Conservation (phyloP, 2,329 filamentous ascomycete genomes). For the Cercospora zeae-maydis region DNA sequence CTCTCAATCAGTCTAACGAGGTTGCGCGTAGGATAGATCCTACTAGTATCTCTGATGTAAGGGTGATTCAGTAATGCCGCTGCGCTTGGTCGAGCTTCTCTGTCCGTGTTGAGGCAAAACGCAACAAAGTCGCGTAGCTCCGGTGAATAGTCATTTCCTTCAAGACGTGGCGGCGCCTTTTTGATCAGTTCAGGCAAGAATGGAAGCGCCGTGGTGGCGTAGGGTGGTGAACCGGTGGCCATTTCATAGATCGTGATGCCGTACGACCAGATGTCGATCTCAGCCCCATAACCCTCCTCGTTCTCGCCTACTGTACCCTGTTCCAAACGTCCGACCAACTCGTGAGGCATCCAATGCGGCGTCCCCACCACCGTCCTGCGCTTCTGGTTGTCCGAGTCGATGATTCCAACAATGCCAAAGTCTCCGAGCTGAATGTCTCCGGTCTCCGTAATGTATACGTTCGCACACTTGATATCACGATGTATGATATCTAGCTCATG, state of each 20-base stretch:
- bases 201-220: conserved; percentile 41
- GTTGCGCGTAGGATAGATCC: conserved; percentile 60
- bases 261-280: conserved; percentile 77
- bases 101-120: conserved; percentile 68
- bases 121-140: conserved; percentile 66
- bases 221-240: conserved; percentile 70
- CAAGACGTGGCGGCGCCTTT: conserved; percentile 63
- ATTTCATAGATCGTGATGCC: conserved; percentile 79
- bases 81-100: conserved; percentile 65
- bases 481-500: conserved; percentile 65
- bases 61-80: conserved; percentile 66
- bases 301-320: conserved; percentile 44
- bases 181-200: conserved; percentile 27
- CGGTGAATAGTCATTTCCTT: conserved; percentile 67
- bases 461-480: conserved; percentile 66
- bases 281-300: conserved; percentile 48
- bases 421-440: conserved; percentile 78
- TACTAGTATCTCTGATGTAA: conserved; percentile 62
- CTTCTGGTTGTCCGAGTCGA: conserved; percentile 69
- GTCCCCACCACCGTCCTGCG: conserved; percentile 78
- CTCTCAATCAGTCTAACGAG: conserved; percentile 65
- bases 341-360: conserved; percentile 82
- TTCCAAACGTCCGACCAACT: conserved; percentile 51
- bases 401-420: conserved; percentile 76
- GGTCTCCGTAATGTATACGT: conserved; percentile 73